phyloP scores from a whole-genome alignment of 2,329 filamentous ascomycete genomes.

The Lanzia echinophila region DNA sequence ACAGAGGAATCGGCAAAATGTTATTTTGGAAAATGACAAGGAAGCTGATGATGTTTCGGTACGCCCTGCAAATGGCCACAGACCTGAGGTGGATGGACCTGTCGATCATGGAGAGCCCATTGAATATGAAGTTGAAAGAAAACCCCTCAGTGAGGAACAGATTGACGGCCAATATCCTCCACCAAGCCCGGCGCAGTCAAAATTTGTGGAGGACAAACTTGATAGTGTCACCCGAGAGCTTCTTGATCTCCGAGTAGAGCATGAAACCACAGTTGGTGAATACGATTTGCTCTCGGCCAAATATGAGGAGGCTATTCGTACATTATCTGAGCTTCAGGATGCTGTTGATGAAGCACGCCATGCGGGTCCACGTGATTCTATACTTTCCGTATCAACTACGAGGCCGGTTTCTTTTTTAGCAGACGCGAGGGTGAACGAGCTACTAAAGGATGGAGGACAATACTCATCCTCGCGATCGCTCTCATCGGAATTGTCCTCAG shows the following conservation, averaged over 20 bases:
- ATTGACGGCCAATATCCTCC: constrained; percentile 31
- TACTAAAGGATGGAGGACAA: constrained; percentile 55
- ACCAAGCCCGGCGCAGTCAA: constrained; percentile 71
- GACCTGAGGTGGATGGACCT: constrained; percentile 28
- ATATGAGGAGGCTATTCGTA: constrained; percentile 82
- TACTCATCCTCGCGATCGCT: constrained; percentile 81
- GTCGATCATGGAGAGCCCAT: constrained; percentile 31
- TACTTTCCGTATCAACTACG: constrained; percentile 44
- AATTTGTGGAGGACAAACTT: constrained; percentile 85
- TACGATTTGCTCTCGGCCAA: constrained; percentile 77
- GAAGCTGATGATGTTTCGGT: constrained; percentile 19
- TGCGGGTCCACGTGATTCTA: constrained; percentile 41
- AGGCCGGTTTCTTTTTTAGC: constrained; percentile 81
- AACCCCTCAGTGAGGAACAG: constrained; percentile 27
- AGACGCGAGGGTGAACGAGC: constrained; percentile 62
- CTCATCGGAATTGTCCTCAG: constrained; percentile 88
- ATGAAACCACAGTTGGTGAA: constrained; percentile 76
- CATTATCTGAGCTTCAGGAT: constrained; percentile 80
- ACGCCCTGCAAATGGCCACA: constrained; percentile 15
- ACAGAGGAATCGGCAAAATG: constrained; percentile 47
- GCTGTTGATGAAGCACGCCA: constrained; percentile 72
- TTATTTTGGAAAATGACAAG: constrained; percentile 45
- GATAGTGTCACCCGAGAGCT: constrained; percentile 89
- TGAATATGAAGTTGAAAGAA: constrained; percentile 31
- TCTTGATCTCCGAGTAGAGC: constrained; percentile 81